Conservation (phyloP, 73 alveolate genomes). For the Paramecium caudatum region DNA sequence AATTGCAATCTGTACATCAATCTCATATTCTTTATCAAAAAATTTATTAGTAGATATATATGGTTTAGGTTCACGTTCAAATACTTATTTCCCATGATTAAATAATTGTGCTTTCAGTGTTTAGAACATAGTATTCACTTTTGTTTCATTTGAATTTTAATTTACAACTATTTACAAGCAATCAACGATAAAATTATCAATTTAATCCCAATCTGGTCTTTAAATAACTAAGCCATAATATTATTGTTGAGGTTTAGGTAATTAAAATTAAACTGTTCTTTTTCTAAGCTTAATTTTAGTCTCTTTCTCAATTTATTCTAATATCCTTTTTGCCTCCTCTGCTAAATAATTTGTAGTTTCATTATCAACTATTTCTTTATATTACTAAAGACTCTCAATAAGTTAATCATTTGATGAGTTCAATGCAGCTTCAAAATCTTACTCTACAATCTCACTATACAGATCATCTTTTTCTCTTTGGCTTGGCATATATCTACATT, state of each 20-base stretch:
- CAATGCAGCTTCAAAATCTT: background rate
- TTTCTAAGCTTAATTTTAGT: background rate
- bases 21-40: background rate
- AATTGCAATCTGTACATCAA: background rate
- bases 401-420: conserved; percentile 10
- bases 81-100: background rate
- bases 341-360: background rate
- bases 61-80: background rate
- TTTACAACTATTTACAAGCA: background rate
- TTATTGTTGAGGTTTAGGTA: background rate
- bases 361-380: background rate
- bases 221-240: background rate
- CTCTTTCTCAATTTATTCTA: background rate
- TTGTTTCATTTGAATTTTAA: background rate
- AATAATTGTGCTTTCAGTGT: background rate
- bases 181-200: background rate
- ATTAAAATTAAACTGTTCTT: background rate
- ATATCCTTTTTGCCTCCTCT: background rate
- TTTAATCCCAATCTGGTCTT: conserved; percentile 18
- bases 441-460: background rate
- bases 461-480: background rate
- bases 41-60: background rate
- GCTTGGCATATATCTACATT: background rate
- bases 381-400: background rate
- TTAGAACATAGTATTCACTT: background rate